phyloP scores from a whole-genome alignment of 768 basidiomycete species.

The Rhodotorula paludigena region DNA sequence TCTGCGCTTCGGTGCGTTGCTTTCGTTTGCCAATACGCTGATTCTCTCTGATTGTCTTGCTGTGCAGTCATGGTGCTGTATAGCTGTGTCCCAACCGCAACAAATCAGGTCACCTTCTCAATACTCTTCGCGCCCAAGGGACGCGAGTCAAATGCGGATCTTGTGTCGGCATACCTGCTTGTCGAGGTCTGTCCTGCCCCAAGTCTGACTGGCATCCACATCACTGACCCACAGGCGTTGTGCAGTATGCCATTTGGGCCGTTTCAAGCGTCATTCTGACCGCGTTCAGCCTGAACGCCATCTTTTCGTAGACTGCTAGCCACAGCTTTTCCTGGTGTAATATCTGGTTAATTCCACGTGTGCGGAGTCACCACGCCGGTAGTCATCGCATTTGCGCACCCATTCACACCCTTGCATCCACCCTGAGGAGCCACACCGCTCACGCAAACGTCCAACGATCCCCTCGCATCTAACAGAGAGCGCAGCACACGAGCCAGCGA shows the following conservation, averaged over 20 bases:
- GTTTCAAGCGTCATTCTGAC: constrained; percentile 49
- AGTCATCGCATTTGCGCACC: no score
- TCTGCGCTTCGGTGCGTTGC: constrained; percentile 57
- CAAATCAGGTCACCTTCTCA: constrained; percentile 50
- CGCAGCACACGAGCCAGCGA: no score
- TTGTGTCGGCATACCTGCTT: constrained; percentile 13
- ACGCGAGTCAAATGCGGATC: constrained; percentile 13
- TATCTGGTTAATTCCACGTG: no score
- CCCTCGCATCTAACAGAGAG: no score
- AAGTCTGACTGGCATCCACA: no score
- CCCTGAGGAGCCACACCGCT: no score
- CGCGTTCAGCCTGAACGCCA: constrained; percentile 42
- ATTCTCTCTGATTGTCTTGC: no score
- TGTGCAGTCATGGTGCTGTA: not conserved
- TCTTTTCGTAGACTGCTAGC: not conserved
- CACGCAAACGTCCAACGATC: no score
- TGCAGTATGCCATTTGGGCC: constrained; percentile 54
- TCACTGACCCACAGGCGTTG: constrained; percentile 46
- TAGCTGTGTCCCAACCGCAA: constrained; percentile 46
- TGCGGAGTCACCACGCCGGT: no score
- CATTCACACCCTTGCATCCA: no score
- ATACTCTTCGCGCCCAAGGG: constrained; percentile 23
- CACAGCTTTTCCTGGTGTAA: no score
- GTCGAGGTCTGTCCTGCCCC: constrained; percentile 55
- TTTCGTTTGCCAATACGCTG: no score